A percentile compares a stretch with the other conserved stretches of the same genome.
phyloP scores from a whole-genome alignment of 177 flowering plant species.

The Tripterygium wilfordii region DNA sequence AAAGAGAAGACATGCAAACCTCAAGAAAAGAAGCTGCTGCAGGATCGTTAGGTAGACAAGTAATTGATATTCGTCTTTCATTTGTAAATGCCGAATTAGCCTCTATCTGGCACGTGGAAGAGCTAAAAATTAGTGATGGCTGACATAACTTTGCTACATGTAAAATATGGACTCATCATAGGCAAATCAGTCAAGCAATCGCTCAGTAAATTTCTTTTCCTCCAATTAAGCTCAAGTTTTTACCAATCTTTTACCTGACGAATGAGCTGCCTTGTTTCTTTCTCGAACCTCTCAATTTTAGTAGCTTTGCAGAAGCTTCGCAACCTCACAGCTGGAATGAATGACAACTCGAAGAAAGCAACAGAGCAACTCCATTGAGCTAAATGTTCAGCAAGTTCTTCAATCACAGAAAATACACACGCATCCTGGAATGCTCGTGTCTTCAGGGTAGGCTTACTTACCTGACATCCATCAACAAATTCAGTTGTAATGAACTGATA shows the following conservation, averaged over 20 bases:
- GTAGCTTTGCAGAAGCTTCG: constrained; percentile 79
- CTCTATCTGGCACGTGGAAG: constrained; percentile 51
- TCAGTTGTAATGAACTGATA: too few species aligned
- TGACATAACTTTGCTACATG: too few species aligned
- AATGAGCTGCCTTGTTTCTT: constrained; percentile 67
- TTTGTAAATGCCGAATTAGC: constrained; percentile 64
- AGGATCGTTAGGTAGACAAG: constrained; percentile 75
- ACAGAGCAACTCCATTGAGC: constrained; percentile 94
- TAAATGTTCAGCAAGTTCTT: constrained; percentile 87
- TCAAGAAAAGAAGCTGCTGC: constrained; percentile 66
- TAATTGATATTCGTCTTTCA: constrained; percentile 44
- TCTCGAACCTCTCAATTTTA: constrained; percentile 77
- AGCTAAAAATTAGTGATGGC: constrained; percentile 1
- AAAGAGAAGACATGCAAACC: too few species aligned
- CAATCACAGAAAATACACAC: constrained; percentile 76
- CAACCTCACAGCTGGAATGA: constrained; percentile 63
- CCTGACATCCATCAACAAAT: constrained; percentile 44
- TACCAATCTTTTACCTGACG: constrained; percentile 46
- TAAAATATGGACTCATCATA: too few species aligned
- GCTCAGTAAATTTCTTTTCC: too few species aligned
- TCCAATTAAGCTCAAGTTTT: too few species aligned
- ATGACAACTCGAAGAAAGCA: constrained; percentile 83
- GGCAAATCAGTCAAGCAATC: too few species aligned
- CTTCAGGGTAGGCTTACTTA: constrained; percentile 63
- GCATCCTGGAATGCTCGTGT: constrained; percentile 92